Percentiles rank a stretch among this genome's conserved stretches.
These are phyloP conservation scores for Neurospora africana DNA, from an alignment of 495 filamentous ascomycete species.

Conservation along the genomic window DNA sequence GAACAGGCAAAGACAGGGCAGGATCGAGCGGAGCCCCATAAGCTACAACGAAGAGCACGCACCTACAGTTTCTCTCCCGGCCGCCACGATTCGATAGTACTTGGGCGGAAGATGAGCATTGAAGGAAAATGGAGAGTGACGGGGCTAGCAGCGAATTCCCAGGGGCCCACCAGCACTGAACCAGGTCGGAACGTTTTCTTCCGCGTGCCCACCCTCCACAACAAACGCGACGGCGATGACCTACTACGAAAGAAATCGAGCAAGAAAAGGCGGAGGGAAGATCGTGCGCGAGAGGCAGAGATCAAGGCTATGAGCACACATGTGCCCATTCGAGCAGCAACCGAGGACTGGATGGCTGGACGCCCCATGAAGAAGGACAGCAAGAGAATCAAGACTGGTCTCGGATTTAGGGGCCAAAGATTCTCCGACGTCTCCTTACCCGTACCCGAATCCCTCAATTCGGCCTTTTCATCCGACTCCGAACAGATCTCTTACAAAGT, in stretches of 20 bases:
- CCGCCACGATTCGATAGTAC: slow-evolving; percentile 34
- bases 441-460: slow-evolving; percentile 58
- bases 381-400: slow-evolving; percentile 45
- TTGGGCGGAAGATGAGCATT: slow-evolving; percentile 18
- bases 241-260: slow-evolving; percentile 60
- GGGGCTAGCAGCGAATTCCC: slow-evolving; percentile 22
- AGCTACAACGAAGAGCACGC: slow-evolving; percentile 36
- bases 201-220: slow-evolving; percentile 57
- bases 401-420: slow-evolving; percentile 43
- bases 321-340: slow-evolving; percentile 48
- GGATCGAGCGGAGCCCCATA: slow-evolving; percentile 33
- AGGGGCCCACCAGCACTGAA: slow-evolving; percentile 8
- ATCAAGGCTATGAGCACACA: slow-evolving; percentile 75
- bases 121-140: slow-evolving; percentile 21
- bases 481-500: slow-evolving; percentile 67
- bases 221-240: slow-evolving; percentile 44
- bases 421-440: slow-evolving; percentile 68
- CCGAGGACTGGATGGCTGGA: slow-evolving; percentile 37
- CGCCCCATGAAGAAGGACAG: slow-evolving; percentile 53
- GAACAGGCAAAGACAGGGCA: slow-evolving; percentile 11
- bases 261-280: slow-evolving; percentile 60
- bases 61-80: slow-evolving; percentile 46
- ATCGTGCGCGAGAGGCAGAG: slow-evolving; percentile 70
- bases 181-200: slow-evolving; percentile 32
- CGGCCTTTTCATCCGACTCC: slow-evolving; percentile 58